A percentile compares a stretch with the other conserved stretches of the same genome.
These are phyloP conservation scores for Paecilomyces formosus DNA, from an alignment of 2,329 filamentous ascomycete species.

Conservation along the genomic window DNA sequence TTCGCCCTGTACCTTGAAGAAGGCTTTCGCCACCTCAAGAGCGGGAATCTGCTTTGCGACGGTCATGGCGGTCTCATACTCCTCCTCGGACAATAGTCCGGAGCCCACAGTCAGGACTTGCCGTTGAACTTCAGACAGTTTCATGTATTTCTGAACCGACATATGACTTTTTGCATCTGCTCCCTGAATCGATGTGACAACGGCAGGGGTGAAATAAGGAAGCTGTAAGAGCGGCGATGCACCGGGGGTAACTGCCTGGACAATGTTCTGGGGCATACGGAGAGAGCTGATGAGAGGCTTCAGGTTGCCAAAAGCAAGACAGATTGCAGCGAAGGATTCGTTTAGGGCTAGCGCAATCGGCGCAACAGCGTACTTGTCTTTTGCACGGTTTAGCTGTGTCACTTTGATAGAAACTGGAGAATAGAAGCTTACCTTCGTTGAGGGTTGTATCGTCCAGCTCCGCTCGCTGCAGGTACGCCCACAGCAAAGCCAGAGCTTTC, in stretches of 20 bases:
- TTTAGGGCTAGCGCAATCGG: slow-evolving; percentile 80
- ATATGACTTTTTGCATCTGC: slow-evolving; percentile 64
- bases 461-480: slow-evolving; percentile 88
- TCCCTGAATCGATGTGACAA: slow-evolving; percentile 42
- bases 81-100: slow-evolving; percentile 61
- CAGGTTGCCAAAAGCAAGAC: slow-evolving; percentile 79
- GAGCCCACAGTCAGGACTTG: slow-evolving; percentile 62
- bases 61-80: slow-evolving; percentile 67
- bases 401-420: background rate
- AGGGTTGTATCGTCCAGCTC: slow-evolving; percentile 72
- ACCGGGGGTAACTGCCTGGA: slow-evolving; percentile 79
- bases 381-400: background rate
- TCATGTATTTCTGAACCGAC: slow-evolving; percentile 83
- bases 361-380: slow-evolving; percentile 79
- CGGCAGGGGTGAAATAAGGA: slow-evolving; percentile 67
- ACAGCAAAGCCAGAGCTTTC: slow-evolving; percentile 82
- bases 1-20: slow-evolving; percentile 98
- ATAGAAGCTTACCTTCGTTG: slow-evolving; percentile 50
- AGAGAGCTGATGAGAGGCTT: slow-evolving; percentile 75
- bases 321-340: slow-evolving; percentile 78
- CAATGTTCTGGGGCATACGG: slow-evolving; percentile 73
- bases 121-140: slow-evolving; percentile 66
- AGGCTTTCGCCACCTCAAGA: slow-evolving; percentile 80
- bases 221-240: slow-evolving; percentile 86
- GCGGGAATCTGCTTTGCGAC: slow-evolving; percentile 80